Evolutionary conservation across 2,329 filamentous ascomycete genomes (phyloP).

Genomic region (Emergomyces pasteurianus): DNA sequence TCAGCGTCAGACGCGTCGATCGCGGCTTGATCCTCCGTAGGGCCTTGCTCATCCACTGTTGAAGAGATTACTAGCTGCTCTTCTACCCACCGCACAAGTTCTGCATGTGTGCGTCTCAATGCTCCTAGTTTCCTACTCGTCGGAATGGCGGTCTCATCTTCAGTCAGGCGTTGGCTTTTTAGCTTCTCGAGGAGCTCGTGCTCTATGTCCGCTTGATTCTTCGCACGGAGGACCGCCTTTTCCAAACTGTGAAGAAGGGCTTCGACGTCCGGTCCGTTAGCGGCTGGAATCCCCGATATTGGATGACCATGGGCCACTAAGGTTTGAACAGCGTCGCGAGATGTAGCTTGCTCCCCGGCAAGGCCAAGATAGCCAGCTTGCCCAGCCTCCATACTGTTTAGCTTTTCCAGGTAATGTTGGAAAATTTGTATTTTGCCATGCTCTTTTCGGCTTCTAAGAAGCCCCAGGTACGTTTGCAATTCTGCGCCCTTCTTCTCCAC

Average conservation of each 20-base stretch:
- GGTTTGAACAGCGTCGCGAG: constrained; percentile 3
- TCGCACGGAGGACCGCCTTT: constrained; percentile 27
- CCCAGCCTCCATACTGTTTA: constrained; percentile 20
- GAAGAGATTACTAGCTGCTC: constrained; percentile 29
- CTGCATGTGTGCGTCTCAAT: constrained; percentile 35
- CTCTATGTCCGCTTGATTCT: constrained; percentile 24
- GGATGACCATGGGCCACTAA: not conserved
- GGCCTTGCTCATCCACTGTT: constrained; percentile 20
- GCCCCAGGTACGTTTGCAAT: constrained; percentile 30
- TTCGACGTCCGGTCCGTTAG: constrained; percentile 13
- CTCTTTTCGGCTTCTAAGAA: constrained; percentile 36
- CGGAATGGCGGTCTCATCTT: not conserved
- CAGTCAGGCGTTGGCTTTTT: not conserved
- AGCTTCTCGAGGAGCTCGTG: constrained; percentile 22
- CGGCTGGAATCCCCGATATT: constrained; percentile 3
- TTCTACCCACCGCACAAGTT: constrained; percentile 41
- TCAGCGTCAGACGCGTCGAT: constrained; percentile 16
- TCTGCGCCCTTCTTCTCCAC: constrained; percentile 16
- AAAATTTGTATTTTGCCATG: constrained; percentile 37
- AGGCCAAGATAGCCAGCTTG: constrained; percentile 15
- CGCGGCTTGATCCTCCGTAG: constrained; percentile 16
- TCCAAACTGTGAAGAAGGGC: constrained; percentile 28
- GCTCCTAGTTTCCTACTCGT: constrained; percentile 14
- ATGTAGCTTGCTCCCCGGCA: constrained; percentile 8
- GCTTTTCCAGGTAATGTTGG: constrained; percentile 33